A percentile compares a stretch with the other conserved stretches of the same genome.
Conservation (phyloP, 164 flowering plant species). For the Litsea cubeba region DNA sequence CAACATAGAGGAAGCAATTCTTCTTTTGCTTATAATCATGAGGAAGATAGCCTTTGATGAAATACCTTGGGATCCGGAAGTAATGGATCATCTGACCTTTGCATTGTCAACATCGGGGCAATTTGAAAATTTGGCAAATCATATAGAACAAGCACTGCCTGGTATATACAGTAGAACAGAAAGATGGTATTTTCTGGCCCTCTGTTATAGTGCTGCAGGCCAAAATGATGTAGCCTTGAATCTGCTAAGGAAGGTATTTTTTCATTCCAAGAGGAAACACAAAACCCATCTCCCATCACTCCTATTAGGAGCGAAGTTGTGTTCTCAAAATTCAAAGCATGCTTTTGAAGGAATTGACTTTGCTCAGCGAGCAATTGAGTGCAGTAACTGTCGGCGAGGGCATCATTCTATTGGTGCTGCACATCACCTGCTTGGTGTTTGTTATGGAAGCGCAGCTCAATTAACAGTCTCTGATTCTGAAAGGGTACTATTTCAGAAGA, state of each 20-base stretch:
- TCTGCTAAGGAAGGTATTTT: slow-evolving; percentile 54
- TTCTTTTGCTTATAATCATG: slow-evolving; percentile 69
- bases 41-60: slow-evolving; percentile 44
- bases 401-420: slow-evolving; percentile 53
- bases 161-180: slow-evolving; percentile 60
- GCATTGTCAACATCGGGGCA: slow-evolving; percentile 62
- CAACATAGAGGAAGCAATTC: slow-evolving; percentile 75
- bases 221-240: slow-evolving; percentile 64
- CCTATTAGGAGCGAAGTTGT: slow-evolving; percentile 73
- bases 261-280: slow-evolving; percentile 50
- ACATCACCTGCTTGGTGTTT: slow-evolving; percentile 65
- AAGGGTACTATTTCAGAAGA: slow-evolving; percentile 43
- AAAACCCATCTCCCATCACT: slow-evolving; percentile 56
- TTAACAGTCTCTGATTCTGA: slow-evolving; percentile 51
- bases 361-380: slow-evolving; percentile 47
- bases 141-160: slow-evolving; percentile 76
- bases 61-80: slow-evolving; percentile 80
- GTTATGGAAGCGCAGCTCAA: slow-evolving; percentile 78
- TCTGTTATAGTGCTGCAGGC: slow-evolving; percentile 82
- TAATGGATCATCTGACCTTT: slow-evolving; percentile 72
- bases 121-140: slow-evolving; percentile 61
- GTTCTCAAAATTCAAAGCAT: slow-evolving; percentile 43
- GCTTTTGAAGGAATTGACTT: slow-evolving; percentile 67
- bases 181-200: slow-evolving; percentile 90
- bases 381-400: slow-evolving; percentile 9